Conservation (phyloP, 441 rosid genomes). For the Jatropha multifida region DNA sequence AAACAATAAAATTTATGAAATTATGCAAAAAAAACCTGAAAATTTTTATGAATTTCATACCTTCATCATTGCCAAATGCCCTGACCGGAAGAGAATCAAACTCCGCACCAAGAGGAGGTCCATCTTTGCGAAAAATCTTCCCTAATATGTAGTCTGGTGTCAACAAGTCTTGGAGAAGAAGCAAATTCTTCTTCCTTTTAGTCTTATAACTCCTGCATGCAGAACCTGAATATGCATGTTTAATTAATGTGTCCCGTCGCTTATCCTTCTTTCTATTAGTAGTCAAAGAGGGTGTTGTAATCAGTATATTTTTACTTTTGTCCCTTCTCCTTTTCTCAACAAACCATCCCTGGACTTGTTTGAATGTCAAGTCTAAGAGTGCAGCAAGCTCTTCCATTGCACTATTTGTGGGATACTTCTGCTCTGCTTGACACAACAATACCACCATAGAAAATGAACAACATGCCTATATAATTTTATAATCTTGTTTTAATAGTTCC, state of each 20-base stretch:
- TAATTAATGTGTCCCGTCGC: conserved; percentile 18
- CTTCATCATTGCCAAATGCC: conserved; percentile 33
- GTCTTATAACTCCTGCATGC: conserved; percentile 26
- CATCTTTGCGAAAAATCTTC: conserved; percentile 84
- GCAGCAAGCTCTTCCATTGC: conserved; percentile 57
- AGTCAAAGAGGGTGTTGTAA: conserved; percentile 13
- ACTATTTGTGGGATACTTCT: conserved; percentile 52
- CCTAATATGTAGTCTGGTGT: conserved; percentile 58
- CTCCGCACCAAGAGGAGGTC: conserved; percentile 74
- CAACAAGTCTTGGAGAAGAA: conserved; percentile 49
- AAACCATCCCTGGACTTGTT: conserved; percentile 83
- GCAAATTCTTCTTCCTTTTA: conserved; percentile 25
- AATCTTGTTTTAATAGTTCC: background rate
- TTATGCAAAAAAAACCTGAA: background rate
- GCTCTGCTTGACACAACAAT: conserved; percentile 43
- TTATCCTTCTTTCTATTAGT: conserved; percentile 24
- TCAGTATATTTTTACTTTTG: conserved; percentile 29
- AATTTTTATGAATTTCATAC: conserved; percentile 26
- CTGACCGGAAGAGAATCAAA: conserved; percentile 59
- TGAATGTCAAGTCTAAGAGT: conserved; percentile 56
- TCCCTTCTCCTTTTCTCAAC: conserved; percentile 65
- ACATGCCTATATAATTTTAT: background rate
- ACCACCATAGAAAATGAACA: conserved; percentile 18
- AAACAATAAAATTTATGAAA: background rate
- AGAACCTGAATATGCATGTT: conserved; percentile 20